phyloP scores from a whole-genome alignment of 352 stramenopile species.

The Globisporangium emineosum region DNA sequence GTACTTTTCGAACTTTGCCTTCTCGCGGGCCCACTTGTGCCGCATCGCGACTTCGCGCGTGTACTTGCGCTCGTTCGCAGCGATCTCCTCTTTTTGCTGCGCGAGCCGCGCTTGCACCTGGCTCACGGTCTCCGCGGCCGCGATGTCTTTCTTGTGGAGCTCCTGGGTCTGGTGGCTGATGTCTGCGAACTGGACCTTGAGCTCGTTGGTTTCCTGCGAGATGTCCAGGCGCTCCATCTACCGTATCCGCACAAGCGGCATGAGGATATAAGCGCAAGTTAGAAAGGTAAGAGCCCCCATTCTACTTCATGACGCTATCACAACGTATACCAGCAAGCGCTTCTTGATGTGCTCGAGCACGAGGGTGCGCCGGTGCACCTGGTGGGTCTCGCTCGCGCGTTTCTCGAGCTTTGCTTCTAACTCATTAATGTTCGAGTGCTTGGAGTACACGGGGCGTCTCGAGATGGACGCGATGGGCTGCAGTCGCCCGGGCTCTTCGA shows the following conservation, averaged over 20 bases:
- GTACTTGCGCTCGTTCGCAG: conserved; percentile 53
- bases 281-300: not conserved
- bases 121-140: conserved; percentile 62
- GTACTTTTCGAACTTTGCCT: conserved; percentile 83
- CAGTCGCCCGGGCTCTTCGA: conserved; percentile 51
- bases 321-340: conserved; percentile 40
- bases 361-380: conserved; percentile 58
- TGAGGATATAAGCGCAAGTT: not conserved
- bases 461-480: conserved; percentile 77
- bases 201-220: conserved; percentile 50
- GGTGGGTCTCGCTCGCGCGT: conserved; percentile 49
- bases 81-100: conserved; percentile 74
- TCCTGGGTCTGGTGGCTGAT: conserved; percentile 68
- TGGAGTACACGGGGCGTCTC: conserved; percentile 75
- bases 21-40: conserved; percentile 75
- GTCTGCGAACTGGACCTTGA: conserved; percentile 60
- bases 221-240: conserved; percentile 54
- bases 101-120: conserved; percentile 62
- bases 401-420: conserved; percentile 63
- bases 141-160: conserved; percentile 76
- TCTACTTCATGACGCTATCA: not conserved
- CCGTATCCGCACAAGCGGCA: not conserved
- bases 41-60: conserved; percentile 63
- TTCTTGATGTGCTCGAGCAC: conserved; percentile 84
- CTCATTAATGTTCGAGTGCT: conserved; percentile 81